Base-by-base conservation (phyloP, 2,329 filamentous ascomycete species). In the Corinectria fuckeliana region DNA sequence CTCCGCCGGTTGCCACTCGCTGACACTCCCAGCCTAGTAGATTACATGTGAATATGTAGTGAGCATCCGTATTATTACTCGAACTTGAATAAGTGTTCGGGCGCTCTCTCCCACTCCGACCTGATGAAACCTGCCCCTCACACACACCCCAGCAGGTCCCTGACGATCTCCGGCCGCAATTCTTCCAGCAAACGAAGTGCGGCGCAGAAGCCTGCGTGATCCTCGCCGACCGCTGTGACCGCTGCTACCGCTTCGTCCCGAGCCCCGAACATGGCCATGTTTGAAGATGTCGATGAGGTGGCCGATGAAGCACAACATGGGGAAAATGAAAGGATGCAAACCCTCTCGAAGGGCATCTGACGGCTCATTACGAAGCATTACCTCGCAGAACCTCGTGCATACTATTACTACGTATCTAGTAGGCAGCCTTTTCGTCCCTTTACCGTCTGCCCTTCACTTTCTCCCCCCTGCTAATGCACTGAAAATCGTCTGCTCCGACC, bases 101-200 rank as follows among this genome's bases (percentile, higher is more conserved):
- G 39, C 14, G 21, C 32, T 45, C 44, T 23, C 42, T 34, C 20
- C 34, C 18, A 30, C 56, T 58, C 63, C 54, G 57, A 42, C 61
- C 58, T 36, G 56, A 64, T 69, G 67, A 69, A 69, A 69, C 67
- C 63, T 56, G 56, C 59, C 61, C 61, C 61, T 60, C 61, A 54
- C 55, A 50, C 58, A 56, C 50, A 44, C 53, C 59, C 64, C 55
- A 56, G 42, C 60, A 65, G 59, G 64, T 66, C 66, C 67, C 66
- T 69, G 66, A 60, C 63, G 67, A 69, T 69, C 67, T 56, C 56
- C 47, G 62, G 56, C 28, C 25, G 18, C 54, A 58, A 60, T 56
- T 60, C 48, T 61, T 53, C 62, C 61, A 58, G 50, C 56, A 44
- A 56, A 62, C 48, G 48, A 38, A 49, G 23, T 38, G 16, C 21